These are phyloP conservation scores for Chlamydomonas sphaeroides DNA, from an alignment of 139 green algal species.

Conservation along the genomic window DNA sequence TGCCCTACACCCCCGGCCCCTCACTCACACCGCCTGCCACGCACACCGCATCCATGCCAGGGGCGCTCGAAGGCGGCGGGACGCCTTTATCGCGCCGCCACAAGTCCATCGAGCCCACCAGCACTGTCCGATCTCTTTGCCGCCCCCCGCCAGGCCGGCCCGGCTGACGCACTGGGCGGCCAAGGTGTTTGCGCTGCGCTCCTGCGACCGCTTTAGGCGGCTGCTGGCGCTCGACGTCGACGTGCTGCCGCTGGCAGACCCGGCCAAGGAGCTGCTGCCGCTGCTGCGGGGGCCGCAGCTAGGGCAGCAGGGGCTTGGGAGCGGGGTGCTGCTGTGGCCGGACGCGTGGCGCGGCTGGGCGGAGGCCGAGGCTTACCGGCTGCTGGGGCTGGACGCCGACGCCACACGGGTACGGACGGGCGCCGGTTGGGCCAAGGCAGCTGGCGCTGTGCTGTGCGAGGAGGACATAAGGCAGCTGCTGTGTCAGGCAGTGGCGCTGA, in stretches of 20 bases:
- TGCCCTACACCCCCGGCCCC: too few species aligned
- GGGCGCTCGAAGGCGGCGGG: too few species aligned
- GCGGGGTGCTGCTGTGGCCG: slow-evolving; percentile 40
- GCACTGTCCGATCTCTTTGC: too few species aligned
- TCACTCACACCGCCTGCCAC: too few species aligned
- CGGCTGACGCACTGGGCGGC: slow-evolving; percentile 17
- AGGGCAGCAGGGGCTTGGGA: neutral
- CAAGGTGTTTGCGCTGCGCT: slow-evolving; percentile 25
- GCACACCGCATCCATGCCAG: too few species aligned
- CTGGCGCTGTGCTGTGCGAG: too few species aligned
- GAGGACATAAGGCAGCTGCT: neutral
- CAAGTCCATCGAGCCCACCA: too few species aligned
- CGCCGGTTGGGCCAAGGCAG: too few species aligned
- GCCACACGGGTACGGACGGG: neutral
- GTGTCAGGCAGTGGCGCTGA: too few species aligned
- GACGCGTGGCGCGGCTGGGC: slow-evolving; percentile 38
- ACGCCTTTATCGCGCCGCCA: too few species aligned
- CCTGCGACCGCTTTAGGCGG: neutral
- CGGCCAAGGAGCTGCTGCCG: neutral
- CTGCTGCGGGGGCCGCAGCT: neutral
- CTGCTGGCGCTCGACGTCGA: slow-evolving; percentile 31
- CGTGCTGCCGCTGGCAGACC: slow-evolving; percentile 28
- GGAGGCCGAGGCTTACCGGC: neutral
- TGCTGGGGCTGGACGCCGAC: slow-evolving; percentile 3
- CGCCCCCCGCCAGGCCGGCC: neutral